Conservation (phyloP, 2,329 filamentous ascomycete genomes). For the Leptoxyphium fumago region DNA sequence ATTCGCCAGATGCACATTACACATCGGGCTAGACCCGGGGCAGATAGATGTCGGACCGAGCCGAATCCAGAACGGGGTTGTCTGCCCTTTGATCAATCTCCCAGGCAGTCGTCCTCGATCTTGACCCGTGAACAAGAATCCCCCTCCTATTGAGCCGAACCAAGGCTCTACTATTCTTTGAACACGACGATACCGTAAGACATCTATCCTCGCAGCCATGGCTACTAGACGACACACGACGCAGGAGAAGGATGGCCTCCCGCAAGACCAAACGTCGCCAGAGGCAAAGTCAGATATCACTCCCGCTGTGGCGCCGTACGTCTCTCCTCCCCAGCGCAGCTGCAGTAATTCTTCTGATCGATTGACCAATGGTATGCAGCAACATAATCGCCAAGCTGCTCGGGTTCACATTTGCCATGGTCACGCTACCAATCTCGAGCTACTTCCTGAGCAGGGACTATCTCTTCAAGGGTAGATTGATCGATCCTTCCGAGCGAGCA, state of each 20-base stretch:
- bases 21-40: too few species aligned
- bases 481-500: too few species aligned
- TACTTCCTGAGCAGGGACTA: slow-evolving; percentile 72
- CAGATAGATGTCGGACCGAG: too few species aligned
- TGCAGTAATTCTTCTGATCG: background rate
- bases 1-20: too few species aligned
- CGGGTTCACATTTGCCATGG: slow-evolving; percentile 82
- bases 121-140: too few species aligned
- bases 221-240: slow-evolving; percentile 52
- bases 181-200: too few species aligned
- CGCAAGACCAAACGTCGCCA: slow-evolving; percentile 18
- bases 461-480: slow-evolving; percentile 55
- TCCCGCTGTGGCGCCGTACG: slow-evolving; percentile 73
- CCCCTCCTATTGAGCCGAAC: too few species aligned
- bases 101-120: too few species aligned
- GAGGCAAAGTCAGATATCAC: slow-evolving; percentile 50
- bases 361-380: background rate
- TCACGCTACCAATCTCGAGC: slow-evolving; percentile 69
- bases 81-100: too few species aligned
- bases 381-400: slow-evolving; percentile 77
- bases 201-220: slow-evolving; percentile 32
- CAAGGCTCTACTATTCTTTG: too few species aligned
- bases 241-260: slow-evolving; percentile 39
- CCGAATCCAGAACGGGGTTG: too few species aligned
- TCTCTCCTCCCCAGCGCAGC: background rate